phyloP scores from a whole-genome alignment of 148 eudicot species.

The Talinum fruticosum region DNA sequence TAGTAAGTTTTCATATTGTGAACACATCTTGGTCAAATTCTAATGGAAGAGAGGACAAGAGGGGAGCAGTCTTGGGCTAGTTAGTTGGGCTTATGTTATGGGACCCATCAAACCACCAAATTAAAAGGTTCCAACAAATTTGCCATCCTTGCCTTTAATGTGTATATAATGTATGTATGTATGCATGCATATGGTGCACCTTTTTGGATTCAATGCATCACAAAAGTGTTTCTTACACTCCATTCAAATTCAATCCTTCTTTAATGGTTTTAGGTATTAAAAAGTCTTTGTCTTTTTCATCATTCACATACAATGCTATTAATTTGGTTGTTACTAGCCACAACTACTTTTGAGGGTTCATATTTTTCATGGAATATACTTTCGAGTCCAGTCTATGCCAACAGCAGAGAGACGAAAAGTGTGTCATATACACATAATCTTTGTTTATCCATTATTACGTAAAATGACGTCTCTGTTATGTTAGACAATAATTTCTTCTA shows the following conservation, averaged over 20 bases:
- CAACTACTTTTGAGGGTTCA: background rate
- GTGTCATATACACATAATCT: too few species aligned
- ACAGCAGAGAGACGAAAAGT: too few species aligned
- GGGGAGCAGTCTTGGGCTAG: background rate
- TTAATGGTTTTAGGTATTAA: too few species aligned
- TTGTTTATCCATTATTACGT: too few species aligned
- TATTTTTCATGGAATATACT: too few species aligned
- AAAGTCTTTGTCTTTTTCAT: too few species aligned
- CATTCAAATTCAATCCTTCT: background rate
- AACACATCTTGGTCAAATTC: background rate
- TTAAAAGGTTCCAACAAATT: background rate
- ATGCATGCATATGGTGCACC: background rate
- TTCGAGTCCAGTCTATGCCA: too few species aligned
- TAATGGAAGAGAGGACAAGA: background rate
- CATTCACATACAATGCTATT: too few species aligned
- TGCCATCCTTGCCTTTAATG: background rate
- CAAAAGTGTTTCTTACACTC: background rate
- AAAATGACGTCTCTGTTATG: too few species aligned
- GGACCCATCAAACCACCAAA: background rate
- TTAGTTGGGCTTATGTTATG: background rate
- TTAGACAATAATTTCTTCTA: too few species aligned
- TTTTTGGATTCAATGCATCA: background rate
- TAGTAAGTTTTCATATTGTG: background rate
- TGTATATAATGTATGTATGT: background rate
- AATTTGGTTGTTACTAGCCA: too few species aligned